Evolutionary conservation across 768 basidiomycete genomes (phyloP), one percentile per base, ranked within the genome.

Genomic region (Lepiota subincarnata): DNA sequence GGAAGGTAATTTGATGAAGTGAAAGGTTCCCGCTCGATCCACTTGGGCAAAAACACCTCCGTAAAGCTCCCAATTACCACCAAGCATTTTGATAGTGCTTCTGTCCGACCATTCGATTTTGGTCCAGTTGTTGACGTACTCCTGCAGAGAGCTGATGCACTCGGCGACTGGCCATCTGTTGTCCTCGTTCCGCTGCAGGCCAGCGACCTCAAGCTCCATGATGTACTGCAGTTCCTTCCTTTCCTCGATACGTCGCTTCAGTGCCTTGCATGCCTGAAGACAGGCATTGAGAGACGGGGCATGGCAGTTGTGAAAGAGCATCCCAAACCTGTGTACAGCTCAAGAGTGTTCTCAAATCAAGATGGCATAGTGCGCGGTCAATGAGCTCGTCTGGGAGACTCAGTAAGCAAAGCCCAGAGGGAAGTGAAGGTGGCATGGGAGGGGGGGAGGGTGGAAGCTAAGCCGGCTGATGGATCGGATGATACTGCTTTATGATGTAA

Each of bases 31-130:
- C 6, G 59, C 55, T n/a, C 50, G 36, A 6, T 57, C 62, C 2
- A 58, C 65, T 58, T 81, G 80, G 1, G 71, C 82, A 7, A 85
- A 62, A 11, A 84, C 75, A 10, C 79, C 79, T 2, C 82, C 83
- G 55, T 72, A 83, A 0, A 85, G 71, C 58, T 85, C 83, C 73
- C 83, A 84, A 4, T 80, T 59, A 16, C 68, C 68, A 24, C 79
- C 79, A 22, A 63, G 50, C 75, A 81, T 79, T 3, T 62, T 66
- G 26, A 81, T 55, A 14, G 61, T 61, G 19, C 58, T 53, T 24
- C 65, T 59, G 22, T 64, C 48, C 10, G 64, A 65, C 72, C 73
- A 78, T 35, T 57, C 56, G 20, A 77, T 51, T n/a, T 66, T 40
- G 19, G 67, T 66, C 77, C 78, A 78, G 26, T 71, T 68, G 31